Evolutionary conservation across 306 rosid genomes (phyloP).

Genomic region (Heteromeles arbutifolia): DNA sequence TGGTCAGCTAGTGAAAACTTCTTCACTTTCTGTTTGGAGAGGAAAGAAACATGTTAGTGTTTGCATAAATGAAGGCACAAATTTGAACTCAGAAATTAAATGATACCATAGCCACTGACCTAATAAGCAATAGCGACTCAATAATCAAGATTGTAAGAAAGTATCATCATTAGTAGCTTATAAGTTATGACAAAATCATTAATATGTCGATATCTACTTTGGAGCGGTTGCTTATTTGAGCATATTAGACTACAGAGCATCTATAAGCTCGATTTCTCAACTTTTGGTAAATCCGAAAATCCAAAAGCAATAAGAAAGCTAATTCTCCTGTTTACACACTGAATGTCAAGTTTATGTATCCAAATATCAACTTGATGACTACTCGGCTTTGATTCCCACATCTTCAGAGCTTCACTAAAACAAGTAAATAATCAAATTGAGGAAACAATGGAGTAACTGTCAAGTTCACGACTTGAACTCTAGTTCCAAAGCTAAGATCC

Average conservation of each 20-base stretch:
- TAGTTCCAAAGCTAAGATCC: neutral
- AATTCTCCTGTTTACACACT: neutral
- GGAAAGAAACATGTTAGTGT: neutral
- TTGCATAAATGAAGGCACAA: neutral
- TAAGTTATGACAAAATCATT: neutral
- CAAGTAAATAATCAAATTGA: neutral
- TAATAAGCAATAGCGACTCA: neutral
- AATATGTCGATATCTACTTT: neutral
- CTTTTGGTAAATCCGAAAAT: neutral
- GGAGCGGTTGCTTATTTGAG: neutral
- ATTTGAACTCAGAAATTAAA: neutral
- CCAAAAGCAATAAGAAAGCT: neutral
- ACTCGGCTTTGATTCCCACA: neutral
- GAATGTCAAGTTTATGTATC: neutral
- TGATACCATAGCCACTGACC: neutral
- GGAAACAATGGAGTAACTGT: neutral
- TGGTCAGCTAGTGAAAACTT: constrained; percentile 63
- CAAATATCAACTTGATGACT: neutral
- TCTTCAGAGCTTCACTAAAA: neutral
- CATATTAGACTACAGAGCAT: neutral
- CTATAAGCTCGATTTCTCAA: neutral
- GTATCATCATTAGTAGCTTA: neutral
- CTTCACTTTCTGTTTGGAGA: constrained; percentile 73
- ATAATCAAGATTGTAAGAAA: neutral
- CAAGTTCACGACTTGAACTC: neutral